Evolutionary conservation across 2,329 filamentous ascomycete species (phyloP), one percentile per base, ranked within the genome.

Genomic region (Ophiostoma sp.): DNA sequence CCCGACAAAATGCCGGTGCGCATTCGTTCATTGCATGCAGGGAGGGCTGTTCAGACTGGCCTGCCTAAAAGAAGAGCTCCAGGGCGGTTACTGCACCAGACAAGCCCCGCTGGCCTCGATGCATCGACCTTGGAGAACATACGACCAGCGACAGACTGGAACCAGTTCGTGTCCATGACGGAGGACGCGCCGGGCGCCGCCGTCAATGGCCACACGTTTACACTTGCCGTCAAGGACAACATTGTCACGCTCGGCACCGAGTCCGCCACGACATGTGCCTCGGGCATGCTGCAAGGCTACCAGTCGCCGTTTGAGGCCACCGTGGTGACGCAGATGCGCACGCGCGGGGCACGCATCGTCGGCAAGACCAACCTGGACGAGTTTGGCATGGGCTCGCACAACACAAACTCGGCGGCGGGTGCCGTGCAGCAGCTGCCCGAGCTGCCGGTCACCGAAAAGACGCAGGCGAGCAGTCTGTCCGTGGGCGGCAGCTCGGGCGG

Each of bases 401-500:
- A 72, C 69, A 69, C 74, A 20, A 73, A 77, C 74, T 77, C 78
- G 1, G 68, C 72, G 11, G 73, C 73, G 39, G 78, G 78, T 15
- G 67, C 75, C 60, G 76, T 77, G 69, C 75, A 1, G 75, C 75
- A 15, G 33, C 62, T 62, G 10, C 57, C 57, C 4, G 57, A 31
- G 27, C 27, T 62, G 13, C 57, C 57, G 27, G 57, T 35, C 4
- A 48, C 27, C 69, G 64, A 33, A 15, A 48, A 52, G 36, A 35
- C 36, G 13, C 15, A 54, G 48, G 33, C 33, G n/a, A 52, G 20
- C 20, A 31, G 80, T 71, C 78, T 87, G 35, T 95, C 93, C 0
- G 90, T 91, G 0, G 94, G 94, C 52, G 94, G 94, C 39, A 97
- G 94, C 78, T 98, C 94, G 3, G 95, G 95, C 60, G 95, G 95